These are phyloP conservation scores for Colletotrichum chrysophilum DNA, from an alignment of 2,329 filamentous ascomycete genomes.

Conservation along the genomic window DNA sequence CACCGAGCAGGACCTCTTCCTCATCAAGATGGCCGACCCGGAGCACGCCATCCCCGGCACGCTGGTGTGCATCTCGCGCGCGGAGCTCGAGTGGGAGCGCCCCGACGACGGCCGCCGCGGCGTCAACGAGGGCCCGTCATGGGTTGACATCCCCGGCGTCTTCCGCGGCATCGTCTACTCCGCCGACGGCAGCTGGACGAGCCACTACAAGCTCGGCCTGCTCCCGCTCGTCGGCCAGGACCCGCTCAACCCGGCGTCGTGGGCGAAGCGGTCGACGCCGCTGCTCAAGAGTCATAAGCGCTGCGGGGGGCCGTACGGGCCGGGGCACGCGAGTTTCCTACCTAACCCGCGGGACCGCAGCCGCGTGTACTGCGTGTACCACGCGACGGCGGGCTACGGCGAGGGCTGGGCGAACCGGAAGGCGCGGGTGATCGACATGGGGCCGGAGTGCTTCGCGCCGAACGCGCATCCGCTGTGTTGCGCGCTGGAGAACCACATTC, in stretches of 20 bases:
- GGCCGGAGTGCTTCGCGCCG: slow-evolving; percentile 15
- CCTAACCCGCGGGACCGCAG: slow-evolving; percentile 54
- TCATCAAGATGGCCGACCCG: slow-evolving; percentile 39
- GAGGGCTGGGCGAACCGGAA: slow-evolving; percentile 26
- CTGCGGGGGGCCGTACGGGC: slow-evolving; percentile 54
- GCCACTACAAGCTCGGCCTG: slow-evolving; percentile 57
- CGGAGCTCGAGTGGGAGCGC: slow-evolving; percentile 55
- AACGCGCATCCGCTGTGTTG: slow-evolving; percentile 23
- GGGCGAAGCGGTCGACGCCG: slow-evolving; percentile 56
- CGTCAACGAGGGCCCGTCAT: slow-evolving; percentile 61
- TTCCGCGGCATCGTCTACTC: slow-evolving; percentile 59
- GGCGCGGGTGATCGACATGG: slow-evolving; percentile 22
- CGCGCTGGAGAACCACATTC: slow-evolving; percentile 8
- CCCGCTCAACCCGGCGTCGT: slow-evolving; percentile 46
- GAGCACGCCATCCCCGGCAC: slow-evolving; percentile 47
- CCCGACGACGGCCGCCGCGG: slow-evolving; percentile 40
- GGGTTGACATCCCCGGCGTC: slow-evolving; percentile 54
- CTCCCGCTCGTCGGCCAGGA: slow-evolving; percentile 59
- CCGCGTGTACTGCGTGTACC: slow-evolving; percentile 62
- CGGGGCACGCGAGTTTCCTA: slow-evolving; percentile 65
- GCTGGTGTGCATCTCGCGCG: slow-evolving; percentile 54
- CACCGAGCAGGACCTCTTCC: slow-evolving; percentile 13
- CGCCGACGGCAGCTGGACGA: slow-evolving; percentile 62
- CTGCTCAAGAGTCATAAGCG: slow-evolving; percentile 54
- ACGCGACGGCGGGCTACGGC: slow-evolving; percentile 51